A percentile compares a stretch with the other conserved stretches of the same genome.
Evolutionary conservation across 2,329 filamentous ascomycete species (phyloP).

Genomic region (Clarireedia paspali): DNA sequence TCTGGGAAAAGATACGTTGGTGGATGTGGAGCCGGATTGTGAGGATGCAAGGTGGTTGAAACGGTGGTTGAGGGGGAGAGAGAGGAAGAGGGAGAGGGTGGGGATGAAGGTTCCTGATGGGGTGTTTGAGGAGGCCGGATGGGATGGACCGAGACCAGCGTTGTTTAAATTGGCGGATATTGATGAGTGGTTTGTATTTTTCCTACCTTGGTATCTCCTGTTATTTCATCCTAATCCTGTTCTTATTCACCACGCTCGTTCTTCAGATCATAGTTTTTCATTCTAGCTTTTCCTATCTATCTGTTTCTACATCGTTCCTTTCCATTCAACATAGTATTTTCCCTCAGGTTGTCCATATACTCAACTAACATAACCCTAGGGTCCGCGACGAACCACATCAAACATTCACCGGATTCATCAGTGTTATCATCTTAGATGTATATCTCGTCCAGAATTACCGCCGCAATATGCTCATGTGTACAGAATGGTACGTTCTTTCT

Average conservation of each 20-base stretch:
- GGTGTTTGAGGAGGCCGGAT: slow-evolving; percentile 33
- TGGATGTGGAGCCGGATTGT: slow-evolving; percentile 49
- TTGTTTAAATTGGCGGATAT: slow-evolving; percentile 38
- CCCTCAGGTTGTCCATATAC: neutral
- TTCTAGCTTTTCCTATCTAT: no score
- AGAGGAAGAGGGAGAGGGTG: slow-evolving; percentile 40
- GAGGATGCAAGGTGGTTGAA: slow-evolving; percentile 47
- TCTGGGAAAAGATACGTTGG: slow-evolving; percentile 36
- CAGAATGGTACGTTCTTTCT: slow-evolving; percentile 32
- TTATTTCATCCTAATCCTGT: no score
- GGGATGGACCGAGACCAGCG: slow-evolving; percentile 27
- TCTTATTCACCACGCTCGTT: neutral
- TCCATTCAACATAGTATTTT: neutral
- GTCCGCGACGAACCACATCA: slow-evolving; percentile 28
- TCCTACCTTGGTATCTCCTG: neutral
- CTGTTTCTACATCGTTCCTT: no score
- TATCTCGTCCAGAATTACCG: slow-evolving; percentile 20
- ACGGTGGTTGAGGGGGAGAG: slow-evolving; percentile 37
- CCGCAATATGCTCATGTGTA: slow-evolving; percentile 33
- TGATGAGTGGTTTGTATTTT: slow-evolving; percentile 31
- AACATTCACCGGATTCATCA: slow-evolving; percentile 35
- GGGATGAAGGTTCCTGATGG: slow-evolving; percentile 40
- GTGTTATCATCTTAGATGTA: slow-evolving; percentile 25
- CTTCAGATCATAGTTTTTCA: no score
- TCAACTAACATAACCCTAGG: slow-evolving; percentile 9